These are phyloP conservation scores for Coriolopsis trogii DNA, from an alignment of 1,284 basidiomycete genomes.

Conservation along the genomic window DNA sequence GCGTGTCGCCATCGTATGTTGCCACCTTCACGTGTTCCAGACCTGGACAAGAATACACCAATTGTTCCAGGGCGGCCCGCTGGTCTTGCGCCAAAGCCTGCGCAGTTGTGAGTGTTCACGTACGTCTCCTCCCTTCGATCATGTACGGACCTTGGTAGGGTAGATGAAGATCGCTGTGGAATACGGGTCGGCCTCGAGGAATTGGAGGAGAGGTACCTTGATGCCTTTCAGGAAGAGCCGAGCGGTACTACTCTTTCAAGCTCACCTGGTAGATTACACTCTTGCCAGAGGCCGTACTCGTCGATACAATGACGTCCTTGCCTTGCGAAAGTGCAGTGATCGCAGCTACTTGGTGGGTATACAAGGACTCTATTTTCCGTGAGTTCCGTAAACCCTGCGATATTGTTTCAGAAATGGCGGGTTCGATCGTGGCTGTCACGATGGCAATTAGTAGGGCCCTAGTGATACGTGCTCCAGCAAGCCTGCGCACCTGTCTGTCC, in stretches of 20 bases:
- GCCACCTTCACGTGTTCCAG: constrained; percentile 69
- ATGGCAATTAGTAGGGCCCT: background rate
- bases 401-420: constrained; percentile 62
- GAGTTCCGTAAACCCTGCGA: constrained; percentile 61
- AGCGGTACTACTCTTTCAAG: background rate
- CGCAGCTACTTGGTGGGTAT: constrained; percentile 80
- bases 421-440: constrained; percentile 51
- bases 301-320: constrained; percentile 86
- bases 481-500: constrained; percentile 49
- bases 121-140: background rate
- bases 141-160: constrained; percentile 82
- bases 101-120: background rate
- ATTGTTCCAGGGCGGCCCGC: constrained; percentile 64
- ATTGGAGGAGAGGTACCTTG: constrained; percentile 74
- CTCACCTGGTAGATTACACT: constrained; percentile 86
- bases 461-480: constrained; percentile 4
- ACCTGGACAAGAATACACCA: constrained; percentile 65
- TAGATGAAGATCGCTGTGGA: constrained; percentile 87
- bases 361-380: constrained; percentile 69
- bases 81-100: constrained; percentile 93
- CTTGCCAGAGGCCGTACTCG: constrained; percentile 90
- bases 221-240: too few relatives aligned
- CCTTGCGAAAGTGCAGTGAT: constrained; percentile 67
- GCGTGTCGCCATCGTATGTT: constrained; percentile 91
- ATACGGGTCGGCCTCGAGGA: constrained; percentile 62